Conservation (phyloP, 1,139 yeast genomes). For the Pichia sp. region DNA sequence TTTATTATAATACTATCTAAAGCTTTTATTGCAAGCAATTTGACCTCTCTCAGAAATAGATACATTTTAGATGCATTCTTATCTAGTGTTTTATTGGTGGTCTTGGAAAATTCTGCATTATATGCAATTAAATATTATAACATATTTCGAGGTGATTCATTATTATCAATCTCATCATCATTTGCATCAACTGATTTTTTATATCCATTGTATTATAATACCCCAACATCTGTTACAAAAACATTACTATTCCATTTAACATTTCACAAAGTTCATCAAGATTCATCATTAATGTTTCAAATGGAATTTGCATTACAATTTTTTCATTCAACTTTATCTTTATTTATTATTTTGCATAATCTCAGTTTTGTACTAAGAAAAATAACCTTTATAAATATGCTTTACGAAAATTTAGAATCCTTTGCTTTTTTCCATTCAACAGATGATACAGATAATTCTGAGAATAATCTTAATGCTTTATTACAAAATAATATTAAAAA, state of each 20-base stretch:
- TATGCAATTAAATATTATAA: constrained; percentile 14
- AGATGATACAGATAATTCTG: background rate
- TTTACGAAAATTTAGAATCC: constrained; percentile 15
- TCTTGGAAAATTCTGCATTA: constrained; percentile 14
- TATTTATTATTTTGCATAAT: constrained; percentile 36
- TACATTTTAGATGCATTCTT: constrained; percentile 23
- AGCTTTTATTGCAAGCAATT: constrained; percentile 44
- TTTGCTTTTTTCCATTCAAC: constrained; percentile 1
- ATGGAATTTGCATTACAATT: constrained; percentile 29
- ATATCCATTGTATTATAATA: constrained; percentile 9
- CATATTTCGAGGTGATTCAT: constrained; percentile 11
- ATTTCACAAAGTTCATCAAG: constrained; percentile 15
- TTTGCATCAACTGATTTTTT: constrained; percentile 9
- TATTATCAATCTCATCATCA: constrained; percentile 5
- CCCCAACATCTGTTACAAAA: constrained; percentile 11
- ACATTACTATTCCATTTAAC: constrained; percentile 19
- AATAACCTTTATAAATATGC: constrained; percentile 26
- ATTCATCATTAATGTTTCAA: constrained; percentile 19
- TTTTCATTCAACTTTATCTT: constrained; percentile 36
- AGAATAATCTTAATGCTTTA: background rate
- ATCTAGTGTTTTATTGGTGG: constrained; percentile 19
- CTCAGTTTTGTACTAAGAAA: constrained; percentile 22
- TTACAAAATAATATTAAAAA: constrained; percentile 1
- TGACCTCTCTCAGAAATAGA: constrained; percentile 37
- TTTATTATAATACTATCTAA: constrained; percentile 43